phyloP scores from a whole-genome alignment of 2,329 filamentous ascomycete species.

The Grosmannia huntii region DNA sequence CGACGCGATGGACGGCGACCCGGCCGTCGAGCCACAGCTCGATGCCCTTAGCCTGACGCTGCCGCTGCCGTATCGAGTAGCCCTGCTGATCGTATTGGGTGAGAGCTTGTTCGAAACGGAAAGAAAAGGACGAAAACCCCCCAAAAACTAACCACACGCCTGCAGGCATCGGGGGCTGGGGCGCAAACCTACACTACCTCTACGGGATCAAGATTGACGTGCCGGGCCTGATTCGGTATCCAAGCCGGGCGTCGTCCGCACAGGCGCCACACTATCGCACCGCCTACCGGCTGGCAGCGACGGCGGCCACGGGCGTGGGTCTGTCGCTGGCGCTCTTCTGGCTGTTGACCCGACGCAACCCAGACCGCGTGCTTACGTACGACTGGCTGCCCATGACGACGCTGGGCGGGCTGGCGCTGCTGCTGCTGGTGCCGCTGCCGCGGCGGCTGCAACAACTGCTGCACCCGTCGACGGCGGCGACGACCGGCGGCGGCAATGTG shows the following conservation, averaged over 20 bases:
- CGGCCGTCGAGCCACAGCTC: constrained; percentile 55
- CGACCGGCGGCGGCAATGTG: constrained; percentile 4
- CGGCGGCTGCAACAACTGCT: constrained; percentile 3
- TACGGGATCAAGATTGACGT: constrained; percentile 73
- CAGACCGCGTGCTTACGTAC: constrained; percentile 58
- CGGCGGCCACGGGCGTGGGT: constrained; percentile 59
- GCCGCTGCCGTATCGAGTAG: constrained; percentile 80
- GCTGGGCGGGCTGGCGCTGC: constrained; percentile 56
- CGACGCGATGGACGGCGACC: constrained; percentile 56
- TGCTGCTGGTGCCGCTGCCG: constrained; percentile 53
- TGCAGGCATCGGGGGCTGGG: constrained; percentile 65
- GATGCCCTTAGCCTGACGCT: constrained; percentile 80
- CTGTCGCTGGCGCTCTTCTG: constrained; percentile 73
- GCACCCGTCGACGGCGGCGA: background rate
- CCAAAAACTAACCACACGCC: constrained; percentile 1
- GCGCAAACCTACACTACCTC: constrained; percentile 79
- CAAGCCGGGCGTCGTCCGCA: constrained; percentile 54
- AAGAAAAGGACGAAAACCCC: background rate
- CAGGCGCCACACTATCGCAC: constrained; percentile 67
- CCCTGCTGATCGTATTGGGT: constrained; percentile 77
- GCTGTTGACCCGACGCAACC: constrained; percentile 59
- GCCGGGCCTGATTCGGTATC: constrained; percentile 75
- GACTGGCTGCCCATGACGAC: constrained; percentile 81
- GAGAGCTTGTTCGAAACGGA: constrained; percentile 15
- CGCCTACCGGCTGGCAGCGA: constrained; percentile 71